These are phyloP conservation scores for Exserohilum rostratum DNA, from an alignment of 2,329 filamentous ascomycete species.

Conservation along the genomic window DNA sequence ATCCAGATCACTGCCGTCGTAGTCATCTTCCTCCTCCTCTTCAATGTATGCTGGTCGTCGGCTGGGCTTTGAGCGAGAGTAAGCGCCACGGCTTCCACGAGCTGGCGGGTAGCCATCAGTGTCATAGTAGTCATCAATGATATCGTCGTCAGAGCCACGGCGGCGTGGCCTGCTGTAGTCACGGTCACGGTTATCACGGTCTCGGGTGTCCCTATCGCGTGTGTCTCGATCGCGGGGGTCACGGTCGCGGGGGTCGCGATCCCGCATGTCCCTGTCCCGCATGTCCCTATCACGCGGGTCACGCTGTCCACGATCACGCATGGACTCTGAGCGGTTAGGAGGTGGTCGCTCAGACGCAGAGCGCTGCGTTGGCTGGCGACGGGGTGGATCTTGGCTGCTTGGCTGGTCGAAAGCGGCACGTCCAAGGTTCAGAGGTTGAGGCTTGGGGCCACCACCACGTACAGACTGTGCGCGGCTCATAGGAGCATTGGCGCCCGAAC, in stretches of 20 bases:
- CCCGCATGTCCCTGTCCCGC: conserved; percentile 16
- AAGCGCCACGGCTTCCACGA: conserved; percentile 35
- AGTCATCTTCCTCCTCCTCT: conserved; percentile 78
- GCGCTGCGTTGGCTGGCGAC: conserved; percentile 48
- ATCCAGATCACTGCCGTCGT: conserved; percentile 73
- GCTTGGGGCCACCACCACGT: conserved; percentile 55
- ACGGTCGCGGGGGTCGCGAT: neutral
- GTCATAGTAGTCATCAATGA: conserved; percentile 64
- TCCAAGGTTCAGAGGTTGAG: conserved; percentile 56
- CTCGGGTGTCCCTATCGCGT: conserved; percentile 17
- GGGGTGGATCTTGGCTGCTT: conserved; percentile 34
- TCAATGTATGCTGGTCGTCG: conserved; percentile 71
- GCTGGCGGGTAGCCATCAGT: conserved; percentile 66
- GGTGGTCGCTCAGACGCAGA: conserved; percentile 54
- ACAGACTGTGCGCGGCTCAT: conserved; percentile 58
- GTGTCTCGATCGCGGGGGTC: neutral
- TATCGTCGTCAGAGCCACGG: conserved; percentile 55
- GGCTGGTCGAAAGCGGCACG: conserved; percentile 55
- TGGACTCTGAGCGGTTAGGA: conserved; percentile 45
- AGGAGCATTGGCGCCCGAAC: conserved; percentile 33
- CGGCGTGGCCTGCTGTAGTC: conserved; percentile 35
- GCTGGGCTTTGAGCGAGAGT: conserved; percentile 36
- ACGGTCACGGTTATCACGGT: conserved; percentile 1
- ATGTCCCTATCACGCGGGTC: conserved; percentile 5
- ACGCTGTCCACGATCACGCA: conserved; percentile 31